These are phyloP conservation scores for Phytophthora lateralis DNA, from an alignment of 352 stramenopile genomes.

Conservation along the genomic window DNA sequence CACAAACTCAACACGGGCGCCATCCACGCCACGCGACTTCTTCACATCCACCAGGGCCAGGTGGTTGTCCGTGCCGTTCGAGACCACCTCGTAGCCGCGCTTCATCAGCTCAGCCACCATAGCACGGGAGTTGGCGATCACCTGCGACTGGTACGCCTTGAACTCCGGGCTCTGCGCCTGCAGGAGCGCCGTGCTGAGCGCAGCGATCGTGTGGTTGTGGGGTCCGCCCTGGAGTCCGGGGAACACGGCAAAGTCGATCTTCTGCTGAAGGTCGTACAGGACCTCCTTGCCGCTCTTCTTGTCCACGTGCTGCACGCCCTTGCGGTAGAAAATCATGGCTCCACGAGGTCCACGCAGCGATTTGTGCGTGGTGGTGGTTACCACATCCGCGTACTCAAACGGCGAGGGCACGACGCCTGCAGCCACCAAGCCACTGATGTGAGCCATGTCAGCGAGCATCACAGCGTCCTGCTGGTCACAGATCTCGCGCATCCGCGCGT, in stretches of 20 bases:
- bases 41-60: conserved; percentile 98
- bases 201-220: conserved; percentile 99
- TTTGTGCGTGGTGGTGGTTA: conserved; percentile 99
- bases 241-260: conserved; percentile 99
- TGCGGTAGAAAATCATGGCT: conserved; percentile 99
- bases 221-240: conserved; percentile 98
- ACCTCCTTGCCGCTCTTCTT: conserved; percentile 95
- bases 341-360: conserved; percentile 97
- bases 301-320: conserved; percentile 92
- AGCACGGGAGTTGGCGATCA: conserved; percentile 91
- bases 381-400: conserved; percentile 98
- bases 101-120: conserved; percentile 90
- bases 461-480: conserved; percentile 94
- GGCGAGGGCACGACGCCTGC: conserved; percentile 95
- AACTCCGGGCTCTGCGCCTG: conserved; percentile 96
- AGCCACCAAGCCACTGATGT: conserved; percentile 98
- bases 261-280: conserved; percentile 96
- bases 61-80: conserved; percentile 99
- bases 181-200: conserved; percentile 97
- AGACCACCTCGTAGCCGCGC: conserved; percentile 96
- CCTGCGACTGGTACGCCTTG: conserved; percentile 98
- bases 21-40: conserved; percentile 92
- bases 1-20: conserved; percentile 96
- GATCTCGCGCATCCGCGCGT: conserved; percentile 98
- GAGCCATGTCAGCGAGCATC: conserved; percentile 99